Evolutionary conservation across 768 basidiomycete genomes (phyloP).

Genomic region (Kondoa malvinella): DNA sequence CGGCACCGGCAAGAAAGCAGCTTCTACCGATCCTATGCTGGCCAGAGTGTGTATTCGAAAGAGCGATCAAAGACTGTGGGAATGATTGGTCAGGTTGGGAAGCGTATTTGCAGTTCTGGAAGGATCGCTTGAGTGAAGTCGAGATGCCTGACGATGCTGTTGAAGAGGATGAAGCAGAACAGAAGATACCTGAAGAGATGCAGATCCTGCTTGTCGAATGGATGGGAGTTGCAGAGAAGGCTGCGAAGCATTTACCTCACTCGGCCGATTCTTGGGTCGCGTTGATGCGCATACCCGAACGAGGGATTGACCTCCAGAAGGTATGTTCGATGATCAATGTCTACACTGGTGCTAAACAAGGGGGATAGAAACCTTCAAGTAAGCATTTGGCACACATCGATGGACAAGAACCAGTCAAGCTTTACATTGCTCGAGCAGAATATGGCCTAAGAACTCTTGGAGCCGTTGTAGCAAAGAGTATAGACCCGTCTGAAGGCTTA

Average conservation of each 20-base stretch:
- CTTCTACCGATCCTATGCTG: slow-evolving; percentile 20
- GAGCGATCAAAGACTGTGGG: slow-evolving; percentile 20
- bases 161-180: neutral
- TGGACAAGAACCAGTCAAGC: slow-evolving; percentile 47
- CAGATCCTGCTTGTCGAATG: neutral
- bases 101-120: slow-evolving; percentile 46
- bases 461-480: slow-evolving; percentile 26
- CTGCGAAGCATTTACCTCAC: slow-evolving; percentile 17
- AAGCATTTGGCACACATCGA: slow-evolving; percentile 30
- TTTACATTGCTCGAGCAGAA: slow-evolving; percentile 43
- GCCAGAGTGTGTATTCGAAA: slow-evolving; percentile 23
- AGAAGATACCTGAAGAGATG: slow-evolving; percentile 7
- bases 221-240: slow-evolving; percentile 11
- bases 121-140: neutral
- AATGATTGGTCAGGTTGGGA: slow-evolving; percentile 39
- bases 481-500: slow-evolving; percentile 33
- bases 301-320: neutral
- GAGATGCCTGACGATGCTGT: neutral
- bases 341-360: neutral
- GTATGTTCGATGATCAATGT: neutral
- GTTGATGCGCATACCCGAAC: slow-evolving; percentile 1
- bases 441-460: slow-evolving; percentile 19
- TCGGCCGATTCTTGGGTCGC: neutral
- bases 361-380: neutral
- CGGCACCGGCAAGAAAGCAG: slow-evolving; percentile 22